Conservation (phyloP, 352 stramenopile genomes). For the Globisporangium sylvaticum region DNA sequence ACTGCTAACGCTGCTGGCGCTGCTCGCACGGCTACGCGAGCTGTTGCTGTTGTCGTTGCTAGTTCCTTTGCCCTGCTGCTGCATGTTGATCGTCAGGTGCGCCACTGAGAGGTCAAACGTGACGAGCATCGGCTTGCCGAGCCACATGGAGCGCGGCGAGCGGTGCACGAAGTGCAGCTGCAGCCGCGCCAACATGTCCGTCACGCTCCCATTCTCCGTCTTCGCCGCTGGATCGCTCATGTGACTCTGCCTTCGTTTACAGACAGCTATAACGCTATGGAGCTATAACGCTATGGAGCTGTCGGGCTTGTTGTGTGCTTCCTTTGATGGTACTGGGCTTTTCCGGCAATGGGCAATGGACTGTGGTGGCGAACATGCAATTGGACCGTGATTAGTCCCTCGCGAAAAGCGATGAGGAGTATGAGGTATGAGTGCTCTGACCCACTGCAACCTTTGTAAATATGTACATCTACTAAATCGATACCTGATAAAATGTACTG, state of each 20-base stretch:
- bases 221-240: background rate
- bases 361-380: background rate
- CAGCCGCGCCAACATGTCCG: conserved; percentile 13
- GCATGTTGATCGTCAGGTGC: conserved; percentile 12
- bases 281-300: background rate
- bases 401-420: background rate
- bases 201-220: background rate
- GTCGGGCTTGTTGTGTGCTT: background rate
- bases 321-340: background rate
- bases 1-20: background rate
- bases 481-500: too few species aligned
- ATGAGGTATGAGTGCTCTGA: background rate
- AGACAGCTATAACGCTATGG: background rate
- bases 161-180: conserved; percentile 17
- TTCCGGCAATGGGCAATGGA: background rate
- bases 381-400: background rate
- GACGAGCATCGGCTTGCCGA: conserved; percentile 11
- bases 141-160: conserved; percentile 17
- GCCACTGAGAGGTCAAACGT: conserved; percentile 7
- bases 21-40: background rate
- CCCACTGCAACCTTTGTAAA: background rate
- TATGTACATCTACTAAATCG: background rate
- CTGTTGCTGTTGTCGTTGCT: background rate
- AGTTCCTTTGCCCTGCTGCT: background rate
- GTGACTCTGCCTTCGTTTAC: background rate